A percentile compares a stretch with the other conserved stretches of the same genome.
Conservation (phyloP, 2,329 filamentous ascomycete genomes). For the Paecilomyces niveus region DNA sequence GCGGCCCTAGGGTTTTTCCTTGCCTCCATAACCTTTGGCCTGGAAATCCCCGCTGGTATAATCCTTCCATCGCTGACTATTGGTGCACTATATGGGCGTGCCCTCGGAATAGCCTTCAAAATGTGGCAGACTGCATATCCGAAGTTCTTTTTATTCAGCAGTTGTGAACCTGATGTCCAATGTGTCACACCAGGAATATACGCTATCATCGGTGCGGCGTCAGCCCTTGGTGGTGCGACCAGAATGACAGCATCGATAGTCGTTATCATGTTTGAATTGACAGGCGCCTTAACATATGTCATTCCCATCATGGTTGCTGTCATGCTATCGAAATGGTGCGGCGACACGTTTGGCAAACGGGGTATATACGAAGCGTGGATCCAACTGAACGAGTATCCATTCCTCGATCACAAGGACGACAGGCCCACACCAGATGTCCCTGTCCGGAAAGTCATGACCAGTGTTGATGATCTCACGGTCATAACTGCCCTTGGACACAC, state of each 20-base stretch:
- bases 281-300: conserved; percentile 90
- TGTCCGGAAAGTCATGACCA: conserved; percentile 85
- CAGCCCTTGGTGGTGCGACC: conserved; percentile 87
- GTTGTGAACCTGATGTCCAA: conserved; percentile 75
- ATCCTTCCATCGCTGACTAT: conserved; percentile 95
- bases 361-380: conserved; percentile 99
- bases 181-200: conserved; percentile 95
- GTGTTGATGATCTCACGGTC: conserved; percentile 80
- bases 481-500: conserved; percentile 85
- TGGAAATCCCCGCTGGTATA: conserved; percentile 91
- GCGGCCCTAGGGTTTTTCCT: conserved; percentile 78
- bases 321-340: conserved; percentile 97
- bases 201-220: conserved; percentile 90
- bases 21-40: conserved; percentile 80
- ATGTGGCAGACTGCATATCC: conserved; percentile 78
- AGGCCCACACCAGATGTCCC: conserved; percentile 71
- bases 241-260: conserved; percentile 97
- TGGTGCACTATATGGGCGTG: conserved; percentile 81
- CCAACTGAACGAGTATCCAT: conserved; percentile 89
- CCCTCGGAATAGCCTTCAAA: conserved; percentile 81
- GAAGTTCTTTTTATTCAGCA: conserved; percentile 65
- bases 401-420: conserved; percentile 86
- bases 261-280: conserved; percentile 99
- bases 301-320: conserved; percentile 98
- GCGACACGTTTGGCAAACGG: conserved; percentile 83